These are phyloP conservation scores for Venturia effusa DNA, from an alignment of 2,329 filamentous ascomycete genomes.

Conservation along the genomic window DNA sequence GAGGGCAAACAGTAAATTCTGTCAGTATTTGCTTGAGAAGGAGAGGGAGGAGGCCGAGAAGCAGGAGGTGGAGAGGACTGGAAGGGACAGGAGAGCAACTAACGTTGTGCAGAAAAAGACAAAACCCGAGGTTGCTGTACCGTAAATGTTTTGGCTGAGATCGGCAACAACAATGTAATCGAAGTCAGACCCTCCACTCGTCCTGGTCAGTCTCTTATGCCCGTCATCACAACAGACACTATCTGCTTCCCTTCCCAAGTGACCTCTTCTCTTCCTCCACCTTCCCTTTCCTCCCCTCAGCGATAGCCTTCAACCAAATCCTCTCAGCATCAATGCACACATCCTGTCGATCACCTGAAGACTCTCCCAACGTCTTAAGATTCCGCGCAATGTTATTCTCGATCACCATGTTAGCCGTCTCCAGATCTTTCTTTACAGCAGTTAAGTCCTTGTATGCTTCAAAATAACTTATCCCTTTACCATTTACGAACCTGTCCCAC, in stretches of 20 bases:
- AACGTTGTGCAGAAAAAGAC: too few species aligned
- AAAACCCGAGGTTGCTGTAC: too few species aligned
- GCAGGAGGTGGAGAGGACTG: neutral
- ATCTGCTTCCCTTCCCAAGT: too few species aligned
- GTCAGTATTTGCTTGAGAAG: slow-evolving; percentile 44
- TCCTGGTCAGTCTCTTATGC: too few species aligned
- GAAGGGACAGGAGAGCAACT: neutral
- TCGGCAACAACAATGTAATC: too few species aligned
- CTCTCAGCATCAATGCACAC: neutral
- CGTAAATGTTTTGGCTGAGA: too few species aligned
- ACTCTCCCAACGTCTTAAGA: neutral
- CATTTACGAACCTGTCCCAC: neutral
- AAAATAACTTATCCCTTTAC: neutral
- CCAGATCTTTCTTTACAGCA: neutral
- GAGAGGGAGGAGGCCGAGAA: slow-evolving; percentile 14
- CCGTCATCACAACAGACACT: too few species aligned
- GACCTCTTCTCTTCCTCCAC: neutral
- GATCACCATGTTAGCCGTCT: neutral
- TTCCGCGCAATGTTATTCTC: neutral
- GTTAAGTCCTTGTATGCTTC: neutral
- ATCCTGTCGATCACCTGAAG: neutral
- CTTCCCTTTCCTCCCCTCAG: neutral
- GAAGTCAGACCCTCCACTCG: too few species aligned
- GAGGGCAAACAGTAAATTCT: slow-evolving; percentile 49
- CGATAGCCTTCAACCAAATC: neutral